Conservation (phyloP, 1,284 basidiomycete genomes). For the Apiotrichum mycotoxinovorans region DNA sequence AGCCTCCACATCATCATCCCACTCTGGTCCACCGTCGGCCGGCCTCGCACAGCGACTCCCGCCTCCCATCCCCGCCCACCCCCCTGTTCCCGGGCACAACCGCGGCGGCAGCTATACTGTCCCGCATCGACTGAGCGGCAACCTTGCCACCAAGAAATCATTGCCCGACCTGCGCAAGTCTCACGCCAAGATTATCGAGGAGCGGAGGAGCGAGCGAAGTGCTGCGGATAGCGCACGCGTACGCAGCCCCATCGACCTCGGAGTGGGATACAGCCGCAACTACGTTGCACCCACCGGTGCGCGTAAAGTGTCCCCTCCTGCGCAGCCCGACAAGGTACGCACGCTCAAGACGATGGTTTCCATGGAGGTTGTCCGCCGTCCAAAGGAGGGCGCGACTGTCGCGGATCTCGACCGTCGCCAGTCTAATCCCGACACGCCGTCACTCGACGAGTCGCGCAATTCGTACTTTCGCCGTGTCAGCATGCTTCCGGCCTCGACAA, state of each 20-base stretch:
- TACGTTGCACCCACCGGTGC: background rate
- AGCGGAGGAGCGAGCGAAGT: slow-evolving; percentile 32
- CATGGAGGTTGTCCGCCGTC: slow-evolving; percentile 11
- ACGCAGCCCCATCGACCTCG: slow-evolving; percentile 28
- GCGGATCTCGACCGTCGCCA: slow-evolving; percentile 4
- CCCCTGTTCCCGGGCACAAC: slow-evolving; percentile 24
- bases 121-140: slow-evolving; percentile 43
- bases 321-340: slow-evolving; percentile 8
- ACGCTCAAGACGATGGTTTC: slow-evolving; percentile 28
- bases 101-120: slow-evolving; percentile 46
- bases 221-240: background rate
- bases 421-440: slow-evolving; percentile 27
- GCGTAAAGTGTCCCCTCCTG: background rate
- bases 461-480: slow-evolving; percentile 87
- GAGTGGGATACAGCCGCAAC: slow-evolving; percentile 16
- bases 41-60: slow-evolving; percentile 13
- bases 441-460: slow-evolving; percentile 72
- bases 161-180: slow-evolving; percentile 75
- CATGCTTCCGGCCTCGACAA: slow-evolving; percentile 65
- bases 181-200: slow-evolving; percentile 53
- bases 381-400: slow-evolving; percentile 1
- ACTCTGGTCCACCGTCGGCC: slow-evolving; percentile 28
- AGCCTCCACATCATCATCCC: slow-evolving; percentile 35
- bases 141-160: slow-evolving; percentile 69
- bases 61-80: background rate